phyloP scores from a whole-genome alignment of 1,139 yeast genomes.

The Geotrichum fermentans region DNA sequence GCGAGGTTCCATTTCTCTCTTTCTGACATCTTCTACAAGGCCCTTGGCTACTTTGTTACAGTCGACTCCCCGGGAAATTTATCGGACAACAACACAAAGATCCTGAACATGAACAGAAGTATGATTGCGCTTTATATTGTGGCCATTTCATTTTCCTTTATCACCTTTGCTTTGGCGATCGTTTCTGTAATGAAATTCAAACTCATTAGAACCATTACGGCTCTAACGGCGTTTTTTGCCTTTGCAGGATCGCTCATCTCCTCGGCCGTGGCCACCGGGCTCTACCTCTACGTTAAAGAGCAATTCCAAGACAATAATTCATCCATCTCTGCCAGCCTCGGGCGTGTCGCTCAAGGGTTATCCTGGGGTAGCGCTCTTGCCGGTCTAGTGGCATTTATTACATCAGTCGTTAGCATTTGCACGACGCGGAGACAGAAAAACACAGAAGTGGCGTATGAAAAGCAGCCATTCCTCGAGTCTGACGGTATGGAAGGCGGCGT shows the following conservation, averaged over 20 bases:
- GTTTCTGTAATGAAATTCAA: background rate
- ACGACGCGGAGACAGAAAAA: background rate
- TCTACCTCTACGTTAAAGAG: slow-evolving; percentile 11
- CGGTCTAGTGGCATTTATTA: slow-evolving; percentile 10
- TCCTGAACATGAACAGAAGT: slow-evolving; percentile 8
- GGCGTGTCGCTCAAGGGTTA: slow-evolving; percentile 9
- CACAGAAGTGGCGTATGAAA: background rate
- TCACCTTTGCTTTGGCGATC: background rate
- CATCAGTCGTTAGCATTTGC: slow-evolving; percentile 4
- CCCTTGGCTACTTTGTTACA: slow-evolving; percentile 6
- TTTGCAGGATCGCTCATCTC: slow-evolving; percentile 6
- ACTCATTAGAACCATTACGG: slow-evolving; percentile 2
- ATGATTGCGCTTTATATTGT: slow-evolving; percentile 5
- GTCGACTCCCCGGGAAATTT: slow-evolving; percentile 9
- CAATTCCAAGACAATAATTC: slow-evolving; percentile 1
- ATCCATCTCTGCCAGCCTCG: slow-evolving; percentile 1
- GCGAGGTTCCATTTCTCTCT: slow-evolving; percentile 10
- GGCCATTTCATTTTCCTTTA: slow-evolving; percentile 1
- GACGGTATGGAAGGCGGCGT: background rate
- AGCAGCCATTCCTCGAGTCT: slow-evolving; percentile 10
- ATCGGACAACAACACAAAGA: background rate
- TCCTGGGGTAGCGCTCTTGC: slow-evolving; percentile 14
- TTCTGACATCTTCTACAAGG: slow-evolving; percentile 2
- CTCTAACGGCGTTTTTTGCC: slow-evolving; percentile 9
- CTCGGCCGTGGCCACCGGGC: slow-evolving; percentile 12